A percentile compares a stretch with the other conserved stretches of the same genome.
phyloP scores from a whole-genome alignment of 1,284 basidiomycete species.

The Moesziomyces sp. region DNA sequence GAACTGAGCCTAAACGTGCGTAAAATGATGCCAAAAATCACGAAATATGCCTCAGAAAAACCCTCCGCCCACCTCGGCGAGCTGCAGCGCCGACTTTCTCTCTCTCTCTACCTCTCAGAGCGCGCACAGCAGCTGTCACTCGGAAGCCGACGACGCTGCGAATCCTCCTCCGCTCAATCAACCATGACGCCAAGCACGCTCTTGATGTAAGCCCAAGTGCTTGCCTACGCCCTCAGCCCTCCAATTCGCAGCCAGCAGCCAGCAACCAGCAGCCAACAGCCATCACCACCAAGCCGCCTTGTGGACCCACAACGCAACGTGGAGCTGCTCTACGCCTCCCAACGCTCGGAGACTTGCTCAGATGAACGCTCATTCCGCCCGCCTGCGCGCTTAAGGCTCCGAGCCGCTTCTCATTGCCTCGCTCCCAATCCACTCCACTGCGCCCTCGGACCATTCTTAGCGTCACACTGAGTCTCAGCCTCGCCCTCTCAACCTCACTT shows the following conservation, averaged over 20 bases:
- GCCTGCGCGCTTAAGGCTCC: constrained; percentile 13
- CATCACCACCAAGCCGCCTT: too few species aligned
- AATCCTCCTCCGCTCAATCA: constrained; percentile 2
- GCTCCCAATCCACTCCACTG: not conserved
- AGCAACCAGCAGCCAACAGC: too few species aligned
- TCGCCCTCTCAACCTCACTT: not conserved
- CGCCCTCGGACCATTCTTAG: not conserved
- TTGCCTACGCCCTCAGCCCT: not conserved
- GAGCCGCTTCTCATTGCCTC: not conserved
- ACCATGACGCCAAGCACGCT: not conserved
- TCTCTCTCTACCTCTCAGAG: not conserved
- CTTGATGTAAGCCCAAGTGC: not conserved
- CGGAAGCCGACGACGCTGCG: not conserved
- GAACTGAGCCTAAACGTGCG: not conserved
- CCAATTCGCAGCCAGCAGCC: too few species aligned
- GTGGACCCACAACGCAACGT: too few species aligned
- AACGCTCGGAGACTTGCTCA: not conserved
- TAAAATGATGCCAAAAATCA: constrained; percentile 1
- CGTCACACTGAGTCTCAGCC: not conserved
- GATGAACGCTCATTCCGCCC: constrained; percentile 11
- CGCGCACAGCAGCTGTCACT: not conserved
- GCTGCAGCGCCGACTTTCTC: constrained; percentile 3
- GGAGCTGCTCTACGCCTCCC: too few species aligned
- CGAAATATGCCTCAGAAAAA: constrained; percentile 12
- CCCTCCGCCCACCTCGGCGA: constrained; percentile 25